Evolutionary conservation across 495 filamentous ascomycete genomes (phyloP).

Genomic region (Monascus purpureus): DNA sequence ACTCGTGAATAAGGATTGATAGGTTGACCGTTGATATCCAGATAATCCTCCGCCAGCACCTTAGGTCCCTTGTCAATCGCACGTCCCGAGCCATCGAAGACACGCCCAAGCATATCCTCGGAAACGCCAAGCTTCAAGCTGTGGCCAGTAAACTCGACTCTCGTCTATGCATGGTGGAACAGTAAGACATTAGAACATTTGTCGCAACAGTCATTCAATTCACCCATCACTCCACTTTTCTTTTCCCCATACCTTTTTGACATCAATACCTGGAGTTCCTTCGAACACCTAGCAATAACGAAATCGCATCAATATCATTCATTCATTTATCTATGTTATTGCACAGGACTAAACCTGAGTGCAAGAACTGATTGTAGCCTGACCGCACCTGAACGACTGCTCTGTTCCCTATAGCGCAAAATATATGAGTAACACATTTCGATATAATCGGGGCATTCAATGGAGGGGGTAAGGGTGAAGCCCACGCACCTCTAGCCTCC

Average conservation of each 20-base stretch:
- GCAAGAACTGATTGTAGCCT: no score
- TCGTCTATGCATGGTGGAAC: conserved; percentile 41
- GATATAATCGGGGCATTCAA: no score
- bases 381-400: conserved; percentile 72
- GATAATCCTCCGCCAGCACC: conserved; percentile 91
- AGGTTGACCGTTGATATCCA: conserved; percentile 98
- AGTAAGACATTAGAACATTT: no score
- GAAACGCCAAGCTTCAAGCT: conserved; percentile 97
- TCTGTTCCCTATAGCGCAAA: conserved; percentile 50
- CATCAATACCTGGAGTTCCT: conserved; percentile 92
- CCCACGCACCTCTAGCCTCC: conserved; percentile 84
- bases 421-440: background rate
- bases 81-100: conserved; percentile 95
- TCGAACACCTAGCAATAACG: conserved; percentile 68
- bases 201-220: no score
- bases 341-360: conserved; percentile 51
- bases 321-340: background rate
- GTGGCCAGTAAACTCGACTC: conserved; percentile 92
- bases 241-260: conserved; percentile 64
- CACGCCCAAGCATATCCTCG: conserved; percentile 97
- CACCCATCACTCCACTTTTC: background rate
- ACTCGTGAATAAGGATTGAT: conserved; percentile 98
- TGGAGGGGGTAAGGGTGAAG: no score
- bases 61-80: conserved; percentile 98
- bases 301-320: conserved; percentile 11